phyloP scores from a whole-genome alignment of 1,139 yeast species.

The Dujonia santamariae region DNA sequence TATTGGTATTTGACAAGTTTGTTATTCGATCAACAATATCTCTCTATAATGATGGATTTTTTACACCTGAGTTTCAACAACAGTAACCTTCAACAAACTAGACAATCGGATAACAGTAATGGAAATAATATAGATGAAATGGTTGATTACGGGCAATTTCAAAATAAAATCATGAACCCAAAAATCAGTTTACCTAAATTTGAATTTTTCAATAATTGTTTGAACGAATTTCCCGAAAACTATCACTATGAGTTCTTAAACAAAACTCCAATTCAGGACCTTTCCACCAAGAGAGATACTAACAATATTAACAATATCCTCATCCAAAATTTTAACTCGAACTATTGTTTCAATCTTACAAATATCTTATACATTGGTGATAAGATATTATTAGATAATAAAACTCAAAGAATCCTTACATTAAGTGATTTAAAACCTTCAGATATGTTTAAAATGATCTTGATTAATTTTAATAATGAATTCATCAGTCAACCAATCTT shows the following conservation, averaged over 20 bases:
- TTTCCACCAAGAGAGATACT: conserved; percentile 25
- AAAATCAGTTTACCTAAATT: conserved; percentile 33
- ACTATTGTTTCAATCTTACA: conserved; percentile 42
- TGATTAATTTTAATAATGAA: conserved; percentile 55
- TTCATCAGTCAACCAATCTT: conserved; percentile 69
- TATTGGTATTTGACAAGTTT: conserved; percentile 71
- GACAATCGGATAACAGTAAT: conserved; percentile 3
- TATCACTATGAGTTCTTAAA: conserved; percentile 27
- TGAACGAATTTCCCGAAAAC: conserved; percentile 16
- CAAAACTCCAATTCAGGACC: conserved; percentile 22
- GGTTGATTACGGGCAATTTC: conserved; percentile 34
- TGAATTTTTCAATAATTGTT: conserved; percentile 46
- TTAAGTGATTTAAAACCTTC: conserved; percentile 56
- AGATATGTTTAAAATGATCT: conserved; percentile 40
- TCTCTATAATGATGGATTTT: conserved; percentile 40
- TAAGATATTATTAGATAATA: conserved; percentile 41
- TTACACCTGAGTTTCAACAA: conserved; percentile 40
- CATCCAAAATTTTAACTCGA: conserved; percentile 34
- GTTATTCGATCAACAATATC: conserved; percentile 69
- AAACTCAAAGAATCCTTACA: conserved; percentile 54
- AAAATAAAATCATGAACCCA: conserved; percentile 47
- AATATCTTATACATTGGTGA: conserved; percentile 46
- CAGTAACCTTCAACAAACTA: conserved; percentile 25
- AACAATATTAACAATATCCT: conserved; percentile 26
- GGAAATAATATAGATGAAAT: conserved; percentile 16